These are phyloP conservation scores for Luffa aegyptiaca DNA, from an alignment of 306 rosid species.

Conservation along the genomic window DNA sequence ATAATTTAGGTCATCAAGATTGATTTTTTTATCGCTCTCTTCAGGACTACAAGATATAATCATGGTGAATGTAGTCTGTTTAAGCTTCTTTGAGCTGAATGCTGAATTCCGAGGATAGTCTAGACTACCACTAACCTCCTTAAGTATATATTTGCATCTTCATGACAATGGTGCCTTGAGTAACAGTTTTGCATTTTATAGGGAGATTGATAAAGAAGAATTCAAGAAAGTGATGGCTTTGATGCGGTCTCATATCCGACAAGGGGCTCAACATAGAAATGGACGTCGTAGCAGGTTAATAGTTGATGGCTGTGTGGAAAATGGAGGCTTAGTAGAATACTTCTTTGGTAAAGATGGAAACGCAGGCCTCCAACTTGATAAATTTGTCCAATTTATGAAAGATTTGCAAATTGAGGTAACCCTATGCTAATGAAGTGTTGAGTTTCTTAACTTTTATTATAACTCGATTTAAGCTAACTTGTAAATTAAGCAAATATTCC, in stretches of 20 bases:
- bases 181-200: conserved; percentile 5
- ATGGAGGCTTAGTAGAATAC: conserved; percentile 79
- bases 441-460: not conserved
- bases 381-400: conserved; percentile 52
- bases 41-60: not conserved
- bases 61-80: not conserved
- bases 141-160: not conserved
- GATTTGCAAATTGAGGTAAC: conserved; percentile 65
- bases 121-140: not conserved
- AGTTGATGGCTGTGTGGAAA: conserved; percentile 51
- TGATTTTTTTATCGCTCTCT: not conserved
- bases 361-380: conserved; percentile 45
- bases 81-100: not conserved
- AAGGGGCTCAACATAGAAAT: conserved; percentile 57
- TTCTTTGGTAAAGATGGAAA: conserved; percentile 78
- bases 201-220: conserved; percentile 73
- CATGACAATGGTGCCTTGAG: not conserved
- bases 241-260: conserved; percentile 79
- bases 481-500: not conserved
- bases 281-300: conserved; percentile 58
- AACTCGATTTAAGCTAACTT: not conserved
- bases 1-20: not conserved
- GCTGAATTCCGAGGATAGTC: not conserved
- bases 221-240: conserved; percentile 91
- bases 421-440: not conserved